A percentile compares a stretch with the other conserved stretches of the same genome.
Evolutionary conservation across 2,329 filamentous ascomycete species (phyloP).

Genomic region (Curvularia eragrostidis): DNA sequence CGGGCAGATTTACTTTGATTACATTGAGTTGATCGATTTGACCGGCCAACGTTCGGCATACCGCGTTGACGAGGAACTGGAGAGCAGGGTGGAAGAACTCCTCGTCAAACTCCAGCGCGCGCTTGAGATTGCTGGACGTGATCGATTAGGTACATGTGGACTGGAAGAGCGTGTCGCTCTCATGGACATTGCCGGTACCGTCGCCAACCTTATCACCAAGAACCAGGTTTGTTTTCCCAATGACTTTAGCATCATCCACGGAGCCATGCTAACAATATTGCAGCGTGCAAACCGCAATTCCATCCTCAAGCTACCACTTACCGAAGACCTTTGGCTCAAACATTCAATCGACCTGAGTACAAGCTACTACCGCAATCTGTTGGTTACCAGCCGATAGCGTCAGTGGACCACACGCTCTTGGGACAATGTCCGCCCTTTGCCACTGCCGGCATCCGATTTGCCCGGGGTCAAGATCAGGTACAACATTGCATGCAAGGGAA

Average conservation of each 20-base stretch:
- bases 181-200: conserved; percentile 78
- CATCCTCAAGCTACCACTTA: conserved; percentile 69
- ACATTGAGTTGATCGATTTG: conserved; percentile 58
- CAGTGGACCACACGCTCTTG: neutral
- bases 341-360: conserved; percentile 74
- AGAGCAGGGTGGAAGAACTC: conserved; percentile 37
- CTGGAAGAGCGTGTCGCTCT: conserved; percentile 71
- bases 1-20: conserved; percentile 78
- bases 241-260: neutral
- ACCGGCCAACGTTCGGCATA: conserved; percentile 37
- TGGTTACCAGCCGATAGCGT: conserved; percentile 21
- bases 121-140: conserved; percentile 50
- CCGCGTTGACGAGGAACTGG: conserved; percentile 42
- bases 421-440: neutral
- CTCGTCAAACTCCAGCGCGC: conserved; percentile 47
- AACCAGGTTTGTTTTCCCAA: conserved; percentile 39
- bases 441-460: neutral
- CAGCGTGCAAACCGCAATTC: conserved; percentile 47
- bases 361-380: conserved; percentile 69
- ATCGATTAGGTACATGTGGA: conserved; percentile 51
- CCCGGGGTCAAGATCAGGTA: neutral
- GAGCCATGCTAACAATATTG: conserved; percentile 41
- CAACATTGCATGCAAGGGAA: neutral
- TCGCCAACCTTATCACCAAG: conserved; percentile 69
- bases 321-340: conserved; percentile 73